Evolutionary conservation across 441 rosid species (phyloP), one percentile per base, ranked within the genome.

Genomic region (Gossypium schwendimanii): DNA sequence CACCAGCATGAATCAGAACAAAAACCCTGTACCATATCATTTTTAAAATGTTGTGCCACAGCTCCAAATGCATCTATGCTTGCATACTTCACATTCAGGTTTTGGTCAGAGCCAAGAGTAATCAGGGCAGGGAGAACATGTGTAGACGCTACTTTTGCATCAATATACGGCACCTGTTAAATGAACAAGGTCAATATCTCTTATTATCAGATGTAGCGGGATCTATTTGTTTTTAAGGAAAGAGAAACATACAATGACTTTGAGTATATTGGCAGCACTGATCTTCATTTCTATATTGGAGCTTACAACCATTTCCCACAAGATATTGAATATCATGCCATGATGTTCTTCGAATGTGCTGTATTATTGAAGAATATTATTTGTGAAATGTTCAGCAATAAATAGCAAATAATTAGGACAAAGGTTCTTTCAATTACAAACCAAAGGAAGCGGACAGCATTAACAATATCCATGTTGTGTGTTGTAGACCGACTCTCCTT

Each of bases 271-370:
- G 71, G 93, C 89, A 10, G 98, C 98, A 76, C 76, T 84, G 70
- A 89, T 86, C 88, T 94, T 91, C 93, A 89, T 86, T 77, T 88
- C 92, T 49, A 84, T 73, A 70, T 86, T 80, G 64, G 92, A 86
- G 85, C 96, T 94, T 71, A 88, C 92, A 52, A 92, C 94, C 98
- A 95, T 95, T 87, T 92, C 99, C 99, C 98, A 95, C 74, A 91
- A 83, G 63, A 92, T 88, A 66, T 86, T 85, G 71, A 94, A 91
- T 80, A 92, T 82, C 92, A 92, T 87, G 63, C 82, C 65, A 79
- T 91, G 99, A 76, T 95, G 94, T 84, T 86, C 89, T 73, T 88
- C 94, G 76, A 84, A 89, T 28, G 93, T 89, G 85, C 98, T 94
- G 93, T 86, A 81, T 61, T 45, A 79, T 62, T 72, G 66, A 79